phyloP scores from a whole-genome alignment of 768 basidiomycete genomes.

The Termitomyces sp. region DNA sequence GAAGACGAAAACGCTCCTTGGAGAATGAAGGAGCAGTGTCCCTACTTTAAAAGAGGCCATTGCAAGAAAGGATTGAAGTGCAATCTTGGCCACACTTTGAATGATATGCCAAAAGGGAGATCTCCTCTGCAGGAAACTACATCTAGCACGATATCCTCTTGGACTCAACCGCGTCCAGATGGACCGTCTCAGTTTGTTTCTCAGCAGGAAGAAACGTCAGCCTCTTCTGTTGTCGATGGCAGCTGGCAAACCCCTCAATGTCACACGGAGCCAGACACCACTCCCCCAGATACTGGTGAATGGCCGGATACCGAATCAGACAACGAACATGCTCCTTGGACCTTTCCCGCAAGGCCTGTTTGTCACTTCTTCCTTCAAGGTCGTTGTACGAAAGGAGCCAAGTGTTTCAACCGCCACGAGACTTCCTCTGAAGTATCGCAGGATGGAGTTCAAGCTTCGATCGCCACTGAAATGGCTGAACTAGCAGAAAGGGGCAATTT shows the following conservation, averaged over 20 bases:
- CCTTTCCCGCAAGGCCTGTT: background rate
- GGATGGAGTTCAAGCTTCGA: background rate
- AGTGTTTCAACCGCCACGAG: background rate
- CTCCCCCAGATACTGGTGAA: background rate
- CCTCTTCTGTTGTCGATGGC: too few relatives aligned
- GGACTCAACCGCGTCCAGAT: background rate
- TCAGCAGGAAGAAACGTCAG: background rate
- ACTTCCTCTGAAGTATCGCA: background rate
- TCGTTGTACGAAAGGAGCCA: background rate
- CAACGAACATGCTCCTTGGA: constrained; percentile 4
- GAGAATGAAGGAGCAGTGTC: background rate
- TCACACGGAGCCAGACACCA: background rate
- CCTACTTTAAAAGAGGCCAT: constrained; percentile 1
- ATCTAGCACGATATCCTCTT: background rate
- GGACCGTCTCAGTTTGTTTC: background rate
- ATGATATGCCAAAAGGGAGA: background rate
- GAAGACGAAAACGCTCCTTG: background rate
- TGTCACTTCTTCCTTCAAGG: background rate
- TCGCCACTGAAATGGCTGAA: background rate
- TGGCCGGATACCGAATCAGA: constrained; percentile 5
- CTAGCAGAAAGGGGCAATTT: background rate
- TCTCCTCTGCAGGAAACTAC: background rate
- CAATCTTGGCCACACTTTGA: background rate
- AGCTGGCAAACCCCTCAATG: background rate
- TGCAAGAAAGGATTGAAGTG: constrained; percentile 8